Conservation (phyloP, 169 alveolate species). For the Eimeria necatrix region DNA sequence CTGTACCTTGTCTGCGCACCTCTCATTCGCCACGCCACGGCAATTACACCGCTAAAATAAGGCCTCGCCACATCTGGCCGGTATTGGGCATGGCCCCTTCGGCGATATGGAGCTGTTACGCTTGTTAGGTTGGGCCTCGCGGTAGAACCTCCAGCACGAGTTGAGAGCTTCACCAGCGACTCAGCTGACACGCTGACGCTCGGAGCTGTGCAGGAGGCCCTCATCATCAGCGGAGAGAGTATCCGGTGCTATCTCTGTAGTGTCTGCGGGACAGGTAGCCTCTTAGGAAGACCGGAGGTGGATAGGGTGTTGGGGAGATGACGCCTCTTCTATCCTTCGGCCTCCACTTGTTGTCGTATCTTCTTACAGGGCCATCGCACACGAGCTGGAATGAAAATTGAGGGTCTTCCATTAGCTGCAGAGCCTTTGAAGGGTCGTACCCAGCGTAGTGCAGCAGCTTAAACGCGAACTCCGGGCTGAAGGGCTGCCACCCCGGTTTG, state of each 20-base stretch:
- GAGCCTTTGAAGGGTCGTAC: constrained; percentile 91
- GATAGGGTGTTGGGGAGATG: constrained; percentile 84
- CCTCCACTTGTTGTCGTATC: constrained; percentile 92
- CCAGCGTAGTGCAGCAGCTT: constrained; percentile 91
- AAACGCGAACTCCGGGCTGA: constrained; percentile 93
- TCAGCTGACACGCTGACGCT: too few relatives aligned
- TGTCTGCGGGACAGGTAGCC: constrained; percentile 79
- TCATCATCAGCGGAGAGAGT: constrained; percentile 59
- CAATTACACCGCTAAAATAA: neutral
- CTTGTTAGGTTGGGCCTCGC: too few relatives aligned
- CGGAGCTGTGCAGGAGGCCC: too few relatives aligned
- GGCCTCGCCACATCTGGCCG: neutral
- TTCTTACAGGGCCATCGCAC: constrained; percentile 91
- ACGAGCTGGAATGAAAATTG: constrained; percentile 88
- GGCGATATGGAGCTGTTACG: too few relatives aligned
- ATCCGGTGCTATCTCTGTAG: constrained; percentile 75
- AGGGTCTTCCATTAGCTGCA: constrained; percentile 90
- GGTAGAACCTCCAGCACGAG: too few relatives aligned
- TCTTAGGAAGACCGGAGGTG: constrained; percentile 76
- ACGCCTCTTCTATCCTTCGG: constrained; percentile 92
- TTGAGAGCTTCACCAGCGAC: too few relatives aligned
- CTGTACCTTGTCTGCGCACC: neutral
- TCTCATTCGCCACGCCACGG: neutral
- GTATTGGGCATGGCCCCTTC: too few relatives aligned
- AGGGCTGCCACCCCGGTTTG: constrained; percentile 93